Base-by-base conservation (phyloP, 805 yeast genomes). In the Yamadazyma nakazawae region DNA sequence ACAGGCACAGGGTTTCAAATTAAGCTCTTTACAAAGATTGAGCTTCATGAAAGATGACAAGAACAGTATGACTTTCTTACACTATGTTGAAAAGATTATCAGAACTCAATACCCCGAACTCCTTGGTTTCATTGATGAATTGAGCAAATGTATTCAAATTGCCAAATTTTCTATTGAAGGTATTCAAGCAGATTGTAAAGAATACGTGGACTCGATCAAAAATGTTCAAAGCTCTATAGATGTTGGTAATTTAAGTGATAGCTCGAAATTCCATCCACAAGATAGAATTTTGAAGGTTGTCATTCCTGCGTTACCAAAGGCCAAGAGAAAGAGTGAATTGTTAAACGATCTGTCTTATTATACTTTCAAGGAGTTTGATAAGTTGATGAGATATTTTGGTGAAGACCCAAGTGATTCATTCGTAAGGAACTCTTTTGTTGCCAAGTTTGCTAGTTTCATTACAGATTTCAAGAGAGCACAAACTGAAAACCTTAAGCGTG, bases 41-140 rank as follows among this genome's bases (percentile, higher is more conserved):
- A 79, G 81, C 31, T 85, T 85, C 61, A 79, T 86, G 70, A 86
- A 86, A 67, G 85, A 83, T 59, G 80, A 75, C 40, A 81, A 80
- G 51, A 85, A 83, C 57, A 79, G 82, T 52, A 76, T 80, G 70
- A 83, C 91, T 0, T 80, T 86, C 54, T 69, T 86, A 55, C 92
- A 86, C 58, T 86, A 84, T 54, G 82, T 86, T 48, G 95, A 86
- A 57, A 81, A 77, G 56, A 71, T 83, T 14, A 66, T 85, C n/a
- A 65, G 95, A 48, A 63, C 67, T 1, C 80, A 82, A 49, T 86
- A 82, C 58, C 85, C 90, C 1, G 85, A 84, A 24, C 66, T 80
- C 14, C 73, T 82, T 49, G 72, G 63, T 2, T 85, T 86, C 62
- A 69, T 82, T 31, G 79, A 79, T 45, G 92, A 86, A 43, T 63